Conservation (phyloP, 768 basidiomycete species). For the Chalciporus sphaerocephalus region DNA sequence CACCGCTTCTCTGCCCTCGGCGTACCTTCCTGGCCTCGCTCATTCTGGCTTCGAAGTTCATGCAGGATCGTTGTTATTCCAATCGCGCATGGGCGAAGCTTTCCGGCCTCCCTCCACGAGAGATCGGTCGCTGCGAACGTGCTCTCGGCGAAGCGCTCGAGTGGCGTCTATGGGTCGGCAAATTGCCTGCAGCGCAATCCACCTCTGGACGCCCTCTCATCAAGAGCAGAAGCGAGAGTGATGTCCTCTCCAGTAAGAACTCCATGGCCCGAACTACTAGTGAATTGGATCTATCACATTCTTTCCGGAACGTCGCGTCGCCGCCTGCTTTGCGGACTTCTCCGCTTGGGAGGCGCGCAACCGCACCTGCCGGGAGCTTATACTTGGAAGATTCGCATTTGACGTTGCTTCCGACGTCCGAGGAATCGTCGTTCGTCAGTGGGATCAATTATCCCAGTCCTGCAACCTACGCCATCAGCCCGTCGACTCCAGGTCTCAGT, state of each 20-base stretch:
- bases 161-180: conserved; percentile 93
- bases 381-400: conserved; percentile 13
- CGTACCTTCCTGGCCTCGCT: conserved; percentile 84
- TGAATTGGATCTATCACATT: conserved; percentile 2
- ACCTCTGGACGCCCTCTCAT: conserved; percentile 36
- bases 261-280: not conserved
- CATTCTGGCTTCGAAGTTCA: conserved; percentile 88
- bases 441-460: conserved; percentile 22
- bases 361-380: conserved; percentile 38
- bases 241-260: conserved; percentile 21
- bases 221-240: conserved; percentile 51
- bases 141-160: conserved; percentile 81
- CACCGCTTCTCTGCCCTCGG: conserved; percentile 81
- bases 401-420: not conserved
- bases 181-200: conserved; percentile 42
- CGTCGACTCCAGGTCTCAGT: conserved; percentile 53
- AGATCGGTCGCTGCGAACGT: conserved; percentile 86
- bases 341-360: conserved; percentile 39
- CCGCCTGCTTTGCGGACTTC: conserved; percentile 13
- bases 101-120: conserved; percentile 78
- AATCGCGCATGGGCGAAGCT: conserved; percentile 94
- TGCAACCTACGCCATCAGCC: conserved; percentile 31
- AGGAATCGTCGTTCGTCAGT: not conserved
- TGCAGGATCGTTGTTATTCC: conserved; percentile 90
- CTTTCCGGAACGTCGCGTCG: conserved; percentile 5